Conservation (phyloP, 164 flowering plant species). For the Akebia trifoliata region DNA sequence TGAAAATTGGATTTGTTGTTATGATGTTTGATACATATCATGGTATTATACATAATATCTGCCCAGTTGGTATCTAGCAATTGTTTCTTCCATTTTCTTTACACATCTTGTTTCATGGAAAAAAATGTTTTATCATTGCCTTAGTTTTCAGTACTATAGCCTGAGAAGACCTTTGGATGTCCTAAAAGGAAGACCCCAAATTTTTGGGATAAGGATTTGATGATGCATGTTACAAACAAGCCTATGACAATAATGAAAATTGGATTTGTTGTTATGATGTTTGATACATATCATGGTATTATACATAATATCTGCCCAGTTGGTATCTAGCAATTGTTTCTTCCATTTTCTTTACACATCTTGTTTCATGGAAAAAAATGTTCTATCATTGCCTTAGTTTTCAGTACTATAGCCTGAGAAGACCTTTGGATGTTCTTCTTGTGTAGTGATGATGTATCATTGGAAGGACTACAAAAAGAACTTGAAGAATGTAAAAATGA, state of each 20-base stretch:
- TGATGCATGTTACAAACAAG: too few species aligned
- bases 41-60: too few species aligned
- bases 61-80: background rate
- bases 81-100: background rate
- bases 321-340: background rate
- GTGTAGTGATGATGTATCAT: slow-evolving; percentile 68
- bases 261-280: too few species aligned
- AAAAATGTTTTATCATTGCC: background rate
- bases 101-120: background rate
- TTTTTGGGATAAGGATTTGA: too few species aligned
- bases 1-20: too few species aligned
- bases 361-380: background rate
- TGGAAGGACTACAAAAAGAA: slow-evolving; percentile 88
- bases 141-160: background rate
- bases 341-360: background rate
- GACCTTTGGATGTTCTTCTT: slow-evolving; percentile 3
- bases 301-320: background rate
- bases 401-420: background rate
- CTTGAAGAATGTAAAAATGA: slow-evolving; percentile 82
- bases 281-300: too few species aligned
- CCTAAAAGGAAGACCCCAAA: too few species aligned
- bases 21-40: too few species aligned
- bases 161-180: background rate
- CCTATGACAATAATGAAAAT: too few species aligned
- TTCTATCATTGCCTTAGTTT: background rate